Base-by-base conservation (phyloP, 2,329 filamentous ascomycete species). In the Beauveria brongniartii region DNA sequence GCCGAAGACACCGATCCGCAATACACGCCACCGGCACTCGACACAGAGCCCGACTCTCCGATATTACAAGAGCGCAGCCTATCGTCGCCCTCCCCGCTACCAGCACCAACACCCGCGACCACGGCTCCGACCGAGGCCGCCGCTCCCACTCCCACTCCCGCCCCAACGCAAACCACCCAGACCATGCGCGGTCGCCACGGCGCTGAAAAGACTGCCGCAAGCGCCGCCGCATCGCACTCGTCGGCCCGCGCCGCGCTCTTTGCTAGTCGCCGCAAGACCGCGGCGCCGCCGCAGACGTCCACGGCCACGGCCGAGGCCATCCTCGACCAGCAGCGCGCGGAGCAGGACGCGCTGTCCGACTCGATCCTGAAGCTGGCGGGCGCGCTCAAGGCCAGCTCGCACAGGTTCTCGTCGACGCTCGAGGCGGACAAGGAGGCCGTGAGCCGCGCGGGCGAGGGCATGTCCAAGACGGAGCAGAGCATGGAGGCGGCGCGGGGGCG, bases 321-420 rank as follows among this genome's bases (percentile, higher is more conserved):
- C 37, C 82, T 96, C 48, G 85, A 90, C 67, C 82, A 89, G 69
- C 85, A 96, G 69, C 88, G 90, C 58, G 79, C 79, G 59, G 91
- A 96, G 75, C 92, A 97, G 73, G 91, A 96, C 72, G 78, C 82
- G 40, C 81, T 97, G 3, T 93, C 92, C 0, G 81, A 83, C 43
- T 92, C 90, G 8, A 86, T 97, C n/a, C 80, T 96, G 24, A 78
- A 82, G 50, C 89, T 97, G 76, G 92, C 93, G 1, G 78, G 82
- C 24, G 83, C 89, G 54, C 82, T 97, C 44, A 96, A 95, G 71
- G 76, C 83, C 53, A 90, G 87, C 43, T 90, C 91, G 4, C 77
- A 88, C 59, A 80, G 83, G 3, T 94, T 96, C 74, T 82, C 87
- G 24, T 76, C 80, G 6, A 85, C 87, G 1, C 80, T 97, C 16